Percentiles rank a stretch among this genome's conserved stretches.
Conservation (phyloP, 2,329 filamentous ascomycete species). For the Clarireedia monteithiana region DNA sequence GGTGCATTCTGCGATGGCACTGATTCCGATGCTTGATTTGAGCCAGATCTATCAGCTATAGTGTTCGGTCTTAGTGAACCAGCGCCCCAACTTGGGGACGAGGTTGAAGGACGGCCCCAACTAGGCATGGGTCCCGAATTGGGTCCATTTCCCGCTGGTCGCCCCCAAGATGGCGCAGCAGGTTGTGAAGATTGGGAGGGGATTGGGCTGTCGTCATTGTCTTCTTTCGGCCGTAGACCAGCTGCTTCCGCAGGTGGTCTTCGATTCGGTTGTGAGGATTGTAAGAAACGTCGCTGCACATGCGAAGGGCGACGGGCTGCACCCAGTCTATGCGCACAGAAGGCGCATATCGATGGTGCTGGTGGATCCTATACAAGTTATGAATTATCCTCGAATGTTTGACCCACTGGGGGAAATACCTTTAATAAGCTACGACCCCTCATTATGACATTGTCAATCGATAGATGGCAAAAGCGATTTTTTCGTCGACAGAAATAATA, state of each 20-base stretch:
- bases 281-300: slow-evolving; percentile 27
- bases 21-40: not conserved
- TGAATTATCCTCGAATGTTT: not conserved
- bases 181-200: not conserved
- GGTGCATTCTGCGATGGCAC: not conserved
- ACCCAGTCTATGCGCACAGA: slow-evolving; percentile 28
- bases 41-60: not conserved
- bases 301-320: slow-evolving; percentile 24
- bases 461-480: slow-evolving; percentile 11
- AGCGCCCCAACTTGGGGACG: too few relatives aligned
- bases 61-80: not conserved
- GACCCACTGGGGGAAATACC: slow-evolving; percentile 12
- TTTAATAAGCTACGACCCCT: slow-evolving; percentile 25
- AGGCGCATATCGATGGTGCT: slow-evolving; percentile 26
- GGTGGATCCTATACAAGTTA: slow-evolving; percentile 20
- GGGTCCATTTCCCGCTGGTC: slow-evolving; percentile 4
- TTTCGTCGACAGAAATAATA: not conserved
- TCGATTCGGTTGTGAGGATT: slow-evolving; percentile 23
- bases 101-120: not conserved
- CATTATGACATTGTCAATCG: slow-evolving; percentile 19
- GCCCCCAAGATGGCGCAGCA: slow-evolving; percentile 15
- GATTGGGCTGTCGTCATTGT: slow-evolving; percentile 8
- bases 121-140: slow-evolving; percentile 8
- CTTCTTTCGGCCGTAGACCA: slow-evolving; percentile 8
- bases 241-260: slow-evolving; percentile 20